Percentiles rank a stretch among this genome's conserved stretches.
phyloP scores from a whole-genome alignment of 1,284 basidiomycete genomes.

The Marasmius oreades region DNA sequence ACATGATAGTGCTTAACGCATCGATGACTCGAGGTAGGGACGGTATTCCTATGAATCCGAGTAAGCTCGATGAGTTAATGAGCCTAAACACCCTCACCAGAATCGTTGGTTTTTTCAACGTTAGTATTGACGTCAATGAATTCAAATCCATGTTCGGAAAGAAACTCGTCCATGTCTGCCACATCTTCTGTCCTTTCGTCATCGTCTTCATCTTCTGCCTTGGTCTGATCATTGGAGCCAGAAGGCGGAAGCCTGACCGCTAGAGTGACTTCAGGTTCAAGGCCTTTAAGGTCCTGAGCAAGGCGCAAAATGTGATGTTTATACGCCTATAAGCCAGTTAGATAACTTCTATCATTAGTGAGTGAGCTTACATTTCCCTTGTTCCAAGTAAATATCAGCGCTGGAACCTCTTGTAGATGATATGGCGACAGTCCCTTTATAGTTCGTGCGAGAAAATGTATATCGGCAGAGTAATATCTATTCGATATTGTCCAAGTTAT shows the following conservation, averaged over 20 bases:
- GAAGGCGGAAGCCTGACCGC: conserved; percentile 50
- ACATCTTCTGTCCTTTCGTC: conserved; percentile 35
- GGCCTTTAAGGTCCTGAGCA: conserved; percentile 40
- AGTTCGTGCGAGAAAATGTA: conserved; percentile 59
- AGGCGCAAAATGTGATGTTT: conserved; percentile 49
- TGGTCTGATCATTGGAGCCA: conserved; percentile 2
- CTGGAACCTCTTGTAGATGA: conserved; percentile 48
- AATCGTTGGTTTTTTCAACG: conserved; percentile 3
- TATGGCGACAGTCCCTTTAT: conserved; percentile 37
- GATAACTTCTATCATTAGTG: conserved; percentile 11
- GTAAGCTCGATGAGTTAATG: conserved; percentile 3
- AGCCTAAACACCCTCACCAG: conserved; percentile 24
- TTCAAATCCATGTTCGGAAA: conserved; percentile 69
- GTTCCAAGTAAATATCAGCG: conserved; percentile 68
- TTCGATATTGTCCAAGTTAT: conserved; percentile 79
- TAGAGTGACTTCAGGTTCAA: conserved; percentile 66
- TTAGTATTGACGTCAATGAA: conserved; percentile 48
- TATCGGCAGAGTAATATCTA: conserved; percentile 80
- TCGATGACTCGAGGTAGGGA: conserved; percentile 68
- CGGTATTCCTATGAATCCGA: conserved; percentile 41
- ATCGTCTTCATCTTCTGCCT: conserved; percentile 1
- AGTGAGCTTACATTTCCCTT: conserved; percentile 53
- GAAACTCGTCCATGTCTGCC: conserved; percentile 53
- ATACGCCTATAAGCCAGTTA: conserved; percentile 37
- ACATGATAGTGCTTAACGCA: conserved; percentile 80